Conservation (phyloP, 805 yeast species). For the Saccharomycopsis schoenii region DNA sequence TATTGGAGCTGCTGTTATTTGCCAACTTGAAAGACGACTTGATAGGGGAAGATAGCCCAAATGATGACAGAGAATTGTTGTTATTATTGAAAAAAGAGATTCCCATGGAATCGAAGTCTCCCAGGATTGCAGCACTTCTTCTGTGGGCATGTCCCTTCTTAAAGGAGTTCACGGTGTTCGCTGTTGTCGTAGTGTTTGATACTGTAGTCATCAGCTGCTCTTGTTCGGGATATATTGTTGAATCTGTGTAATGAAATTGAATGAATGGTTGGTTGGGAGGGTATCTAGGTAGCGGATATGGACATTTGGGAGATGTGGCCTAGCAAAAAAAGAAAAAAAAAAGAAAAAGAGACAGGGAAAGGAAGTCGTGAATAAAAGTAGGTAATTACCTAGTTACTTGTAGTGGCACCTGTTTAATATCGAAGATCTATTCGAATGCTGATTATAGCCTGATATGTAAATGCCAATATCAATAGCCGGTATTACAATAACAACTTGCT, state of each 20-base stretch:
- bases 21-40: conserved; percentile 12
- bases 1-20: no score
- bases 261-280: neutral
- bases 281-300: neutral
- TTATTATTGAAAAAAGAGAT: conserved; percentile 17
- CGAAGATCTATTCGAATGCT: no score
- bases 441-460: no score
- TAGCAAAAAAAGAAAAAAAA: no score
- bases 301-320: neutral
- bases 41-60: conserved; percentile 5
- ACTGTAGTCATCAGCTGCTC: neutral
- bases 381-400: no score
- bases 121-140: conserved; percentile 81
- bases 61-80: conserved; percentile 1
- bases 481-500: neutral
- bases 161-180: neutral
- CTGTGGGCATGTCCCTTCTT: conserved; percentile 59
- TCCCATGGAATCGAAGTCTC: conserved; percentile 57
- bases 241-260: neutral
- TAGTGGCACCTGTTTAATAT: no score
- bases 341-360: no score
- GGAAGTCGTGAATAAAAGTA: neutral
- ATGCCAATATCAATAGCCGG: neutral
- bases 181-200: neutral
- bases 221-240: no score